Conservation (phyloP, 345 rosid species). For the Hirschfeldia incana region DNA sequence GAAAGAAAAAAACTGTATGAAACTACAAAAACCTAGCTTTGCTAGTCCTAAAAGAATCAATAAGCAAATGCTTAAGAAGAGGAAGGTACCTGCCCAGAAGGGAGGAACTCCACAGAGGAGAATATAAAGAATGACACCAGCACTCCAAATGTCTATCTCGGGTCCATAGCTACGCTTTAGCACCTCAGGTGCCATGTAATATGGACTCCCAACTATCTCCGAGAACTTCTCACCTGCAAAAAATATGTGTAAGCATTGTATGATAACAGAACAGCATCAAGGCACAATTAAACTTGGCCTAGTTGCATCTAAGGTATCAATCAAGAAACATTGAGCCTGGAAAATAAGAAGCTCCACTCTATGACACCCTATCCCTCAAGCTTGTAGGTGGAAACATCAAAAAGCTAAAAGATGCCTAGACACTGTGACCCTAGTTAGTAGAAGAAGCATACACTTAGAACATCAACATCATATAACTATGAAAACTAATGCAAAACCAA, state of each 20-base stretch:
- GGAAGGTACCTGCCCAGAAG: constrained; percentile 88
- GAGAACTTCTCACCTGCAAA: constrained; percentile 83
- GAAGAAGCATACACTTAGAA: not conserved
- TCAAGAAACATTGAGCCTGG: constrained; percentile 6
- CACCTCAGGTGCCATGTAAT: constrained; percentile 99
- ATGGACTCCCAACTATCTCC: constrained; percentile 99
- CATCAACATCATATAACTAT: too few relatives aligned
- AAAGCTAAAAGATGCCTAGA: not conserved
- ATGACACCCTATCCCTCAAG: not conserved
- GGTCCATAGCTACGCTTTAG: constrained; percentile 94
- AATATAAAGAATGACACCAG: constrained; percentile 96
- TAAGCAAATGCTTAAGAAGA: not conserved
- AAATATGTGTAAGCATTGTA: constrained; percentile 12
- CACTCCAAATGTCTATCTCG: constrained; percentile 99
- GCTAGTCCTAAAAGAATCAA: not conserved
- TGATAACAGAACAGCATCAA: not conserved
- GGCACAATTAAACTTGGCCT: not conserved
- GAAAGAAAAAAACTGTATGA: not conserved
- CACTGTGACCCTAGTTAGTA: not conserved
- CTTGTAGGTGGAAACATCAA: not conserved
- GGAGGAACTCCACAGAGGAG: constrained; percentile 98
- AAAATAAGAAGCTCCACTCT: not conserved
- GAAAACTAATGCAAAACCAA: too few relatives aligned
- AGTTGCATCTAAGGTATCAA: not conserved
- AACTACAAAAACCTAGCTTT: not conserved